Evolutionary conservation across 2,329 filamentous ascomycete genomes (phyloP).

Genomic region (Aspergillus sojae): DNA sequence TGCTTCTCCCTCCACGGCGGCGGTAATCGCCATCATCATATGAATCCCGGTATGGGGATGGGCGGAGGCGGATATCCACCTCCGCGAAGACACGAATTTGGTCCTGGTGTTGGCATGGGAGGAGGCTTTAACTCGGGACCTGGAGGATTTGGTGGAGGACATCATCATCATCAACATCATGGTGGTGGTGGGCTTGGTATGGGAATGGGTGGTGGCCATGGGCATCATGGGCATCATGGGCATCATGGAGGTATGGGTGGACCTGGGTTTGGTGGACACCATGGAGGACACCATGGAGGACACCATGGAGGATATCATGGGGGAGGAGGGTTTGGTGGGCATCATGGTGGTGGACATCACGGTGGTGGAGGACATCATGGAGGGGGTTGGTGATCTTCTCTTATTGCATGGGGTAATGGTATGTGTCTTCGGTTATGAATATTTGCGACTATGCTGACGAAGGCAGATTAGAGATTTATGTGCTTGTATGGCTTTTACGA

Average conservation of each 20-base stretch:
- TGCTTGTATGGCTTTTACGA: too few species aligned
- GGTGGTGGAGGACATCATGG: background rate
- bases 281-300: background rate
- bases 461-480: too few species aligned
- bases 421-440: too few species aligned
- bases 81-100: background rate
- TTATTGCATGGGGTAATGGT: too few species aligned
- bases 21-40: background rate
- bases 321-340: background rate
- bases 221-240: too few species aligned
- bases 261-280: background rate
- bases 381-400: background rate
- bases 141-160: background rate
- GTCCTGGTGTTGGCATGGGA: background rate
- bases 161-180: too few species aligned
- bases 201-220: too few species aligned
- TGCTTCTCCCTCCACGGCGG: background rate
- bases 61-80: background rate
- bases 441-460: too few species aligned
- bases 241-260: background rate
- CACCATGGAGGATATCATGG: background rate
- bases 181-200: too few species aligned
- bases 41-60: background rate
- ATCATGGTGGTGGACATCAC: background rate
- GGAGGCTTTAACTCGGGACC: background rate